Base-by-base conservation (phyloP, 2,329 filamentous ascomycete species). In the Ramularia collo-cygni region DNA sequence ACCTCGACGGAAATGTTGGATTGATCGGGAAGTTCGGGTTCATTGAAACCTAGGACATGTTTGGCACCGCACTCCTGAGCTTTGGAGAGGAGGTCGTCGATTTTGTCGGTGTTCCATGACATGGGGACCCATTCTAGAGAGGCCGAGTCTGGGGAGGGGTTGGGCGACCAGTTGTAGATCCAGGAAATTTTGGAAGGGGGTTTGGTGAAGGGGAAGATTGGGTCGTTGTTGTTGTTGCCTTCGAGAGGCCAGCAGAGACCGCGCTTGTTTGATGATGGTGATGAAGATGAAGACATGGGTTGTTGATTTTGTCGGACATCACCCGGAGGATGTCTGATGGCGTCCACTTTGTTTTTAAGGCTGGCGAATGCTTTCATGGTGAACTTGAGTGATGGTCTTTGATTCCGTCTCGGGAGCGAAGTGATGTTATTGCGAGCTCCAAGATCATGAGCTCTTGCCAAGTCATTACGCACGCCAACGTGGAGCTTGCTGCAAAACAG, bases 81-180 rank as follows among this genome's bases (percentile, higher is more conserved):
- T 39, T 60, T 58, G 8, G 18, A 13, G 4, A 41, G 33, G 3
- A 61, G 46, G n/a, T 52, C 35, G 32, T 53, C 45, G 31, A 59
- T 56, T 40, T 39, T 35, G 34, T 51, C 45, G 40, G 51, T 36
- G 40, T 61, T 60, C 58, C 58, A 61, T 48, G 58, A 55, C 58
- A 61, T 61, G 14, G 57, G 56, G 9, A 54, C 35, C 37, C 56
- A 61, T 19, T 53, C 37, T 4, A 61, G 46, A 24, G 53, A 54
- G 8, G 30, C 41, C 18, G 45, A 40, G 42, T 44, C 43, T 2
- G 48, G 46, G 3, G 56, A 55, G 2, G 53, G 35, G 31, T 51
- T 51, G 18, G 57, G 56, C 3, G 55, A 58, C 57, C 58, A 61
- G 40, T 60, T 58, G 47, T 58, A 42, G 15, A 61, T 46, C 54